phyloP scores from a whole-genome alignment of 2,329 filamentous ascomycete species.

The Microdochium trichocladiopsis region DNA sequence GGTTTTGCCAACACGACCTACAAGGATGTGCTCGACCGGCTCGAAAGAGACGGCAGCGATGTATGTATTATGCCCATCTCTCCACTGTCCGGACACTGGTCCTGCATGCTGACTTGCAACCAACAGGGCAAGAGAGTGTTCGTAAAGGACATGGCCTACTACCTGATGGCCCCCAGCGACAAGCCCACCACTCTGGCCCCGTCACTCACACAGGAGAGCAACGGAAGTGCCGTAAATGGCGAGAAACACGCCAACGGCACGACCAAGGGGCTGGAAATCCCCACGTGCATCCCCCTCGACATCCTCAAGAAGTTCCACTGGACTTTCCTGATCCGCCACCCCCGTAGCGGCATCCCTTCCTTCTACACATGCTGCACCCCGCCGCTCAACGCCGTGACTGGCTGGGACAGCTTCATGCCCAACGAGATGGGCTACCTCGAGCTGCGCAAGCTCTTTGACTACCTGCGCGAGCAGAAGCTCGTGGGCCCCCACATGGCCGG shows the following conservation, averaged over 20 bases:
- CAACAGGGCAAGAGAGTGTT: constrained; percentile 80
- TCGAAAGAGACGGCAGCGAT: constrained; percentile 67
- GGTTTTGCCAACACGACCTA: constrained; percentile 67
- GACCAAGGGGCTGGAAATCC: constrained; percentile 53
- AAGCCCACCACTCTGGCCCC: constrained; percentile 66
- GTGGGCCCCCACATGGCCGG: constrained; percentile 62
- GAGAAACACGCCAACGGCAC: constrained; percentile 19
- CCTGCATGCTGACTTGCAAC: constrained; percentile 12
- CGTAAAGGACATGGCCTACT: constrained; percentile 97
- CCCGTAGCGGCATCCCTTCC: constrained; percentile 83
- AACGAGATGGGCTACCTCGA: constrained; percentile 87
- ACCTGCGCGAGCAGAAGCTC: constrained; percentile 60
- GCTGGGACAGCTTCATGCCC: constrained; percentile 81
- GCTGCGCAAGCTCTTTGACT: constrained; percentile 82
- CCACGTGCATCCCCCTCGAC: constrained; percentile 72
- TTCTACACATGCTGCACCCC: constrained; percentile 93
- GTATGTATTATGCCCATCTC: constrained; percentile 38
- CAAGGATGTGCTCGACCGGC: constrained; percentile 67
- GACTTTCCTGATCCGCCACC: constrained; percentile 94
- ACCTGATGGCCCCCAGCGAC: constrained; percentile 70
- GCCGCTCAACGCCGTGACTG: constrained; percentile 73
- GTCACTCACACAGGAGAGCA: constrained; percentile 57
- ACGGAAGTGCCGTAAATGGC: constrained; percentile 12
- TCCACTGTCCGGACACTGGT: constrained; percentile 5
- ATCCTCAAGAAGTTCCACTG: constrained; percentile 81